Conservation (phyloP, 2,329 filamentous ascomycete species). For the Cryphonectria carpinicola region DNA sequence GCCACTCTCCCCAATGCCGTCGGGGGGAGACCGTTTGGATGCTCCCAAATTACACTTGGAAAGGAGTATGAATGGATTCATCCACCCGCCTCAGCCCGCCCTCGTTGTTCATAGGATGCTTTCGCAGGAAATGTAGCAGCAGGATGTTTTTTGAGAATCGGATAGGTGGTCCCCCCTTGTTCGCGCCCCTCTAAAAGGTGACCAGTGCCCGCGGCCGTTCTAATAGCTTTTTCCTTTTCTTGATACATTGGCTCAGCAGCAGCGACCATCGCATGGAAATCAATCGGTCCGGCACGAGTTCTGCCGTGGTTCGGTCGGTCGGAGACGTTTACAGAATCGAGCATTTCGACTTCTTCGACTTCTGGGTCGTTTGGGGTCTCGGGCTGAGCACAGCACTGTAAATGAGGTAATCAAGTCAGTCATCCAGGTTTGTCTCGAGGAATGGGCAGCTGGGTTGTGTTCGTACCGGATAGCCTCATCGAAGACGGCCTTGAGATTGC, state of each 20-base stretch:
- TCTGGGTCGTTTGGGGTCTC: slow-evolving; percentile 58
- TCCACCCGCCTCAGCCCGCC: background rate
- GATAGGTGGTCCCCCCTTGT: background rate
- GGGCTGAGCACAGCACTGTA: slow-evolving; percentile 73
- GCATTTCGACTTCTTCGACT: slow-evolving; percentile 71
- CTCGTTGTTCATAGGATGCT: background rate
- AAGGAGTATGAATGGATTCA: background rate
- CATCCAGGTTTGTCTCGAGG: slow-evolving; percentile 25
- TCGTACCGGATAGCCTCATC: slow-evolving; percentile 96
- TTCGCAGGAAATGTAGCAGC: slow-evolving; percentile 4
- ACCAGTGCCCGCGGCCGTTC: slow-evolving; percentile 16
- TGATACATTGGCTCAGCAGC: slow-evolving; percentile 19
- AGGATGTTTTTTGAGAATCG: background rate
- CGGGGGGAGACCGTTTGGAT: background rate
- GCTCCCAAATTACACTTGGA: background rate
- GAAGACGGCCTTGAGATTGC: slow-evolving; percentile 97
- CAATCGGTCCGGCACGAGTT: slow-evolving; percentile 17
- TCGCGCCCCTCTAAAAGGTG: slow-evolving; percentile 7
- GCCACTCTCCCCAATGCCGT: slow-evolving; percentile 13
- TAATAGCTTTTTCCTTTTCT: slow-evolving; percentile 17
- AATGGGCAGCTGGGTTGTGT: slow-evolving; percentile 30
- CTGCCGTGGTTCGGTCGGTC: slow-evolving; percentile 20
- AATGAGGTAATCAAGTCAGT: slow-evolving; percentile 29
- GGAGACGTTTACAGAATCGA: slow-evolving; percentile 62
- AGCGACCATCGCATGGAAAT: slow-evolving; percentile 19